Conservation (phyloP, 176 grass and related monocot species). For the Eragrostis nindensis region DNA sequence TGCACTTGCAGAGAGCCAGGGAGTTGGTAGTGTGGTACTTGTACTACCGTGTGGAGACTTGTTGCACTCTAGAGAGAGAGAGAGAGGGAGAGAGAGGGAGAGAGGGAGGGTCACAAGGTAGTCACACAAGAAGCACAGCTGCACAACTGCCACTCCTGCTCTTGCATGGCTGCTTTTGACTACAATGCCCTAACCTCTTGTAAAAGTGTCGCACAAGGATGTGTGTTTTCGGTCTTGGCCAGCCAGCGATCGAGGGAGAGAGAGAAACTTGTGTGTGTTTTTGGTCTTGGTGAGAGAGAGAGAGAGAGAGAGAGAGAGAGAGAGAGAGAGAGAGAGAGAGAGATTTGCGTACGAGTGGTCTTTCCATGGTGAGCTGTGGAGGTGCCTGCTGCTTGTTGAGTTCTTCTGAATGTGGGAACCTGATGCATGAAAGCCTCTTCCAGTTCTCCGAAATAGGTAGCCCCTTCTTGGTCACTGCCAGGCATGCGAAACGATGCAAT, state of each 20-base stretch:
- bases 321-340: conserved; percentile 34
- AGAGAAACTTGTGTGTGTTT: conserved; percentile 24
- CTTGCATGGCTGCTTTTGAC: conserved; percentile 64
- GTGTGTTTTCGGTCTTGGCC: conserved; percentile 38
- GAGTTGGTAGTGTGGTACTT: conserved; percentile 49
- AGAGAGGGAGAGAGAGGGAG: conserved; percentile 4
- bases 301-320: no score
- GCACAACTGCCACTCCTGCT: conserved; percentile 40
- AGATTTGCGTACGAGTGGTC: conserved; percentile 46
- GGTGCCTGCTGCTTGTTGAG: conserved; percentile 51
- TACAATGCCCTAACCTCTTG: conserved; percentile 55
- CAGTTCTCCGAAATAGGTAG: conserved; percentile 73
- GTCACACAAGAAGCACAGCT: conserved; percentile 35
- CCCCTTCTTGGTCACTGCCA: conserved; percentile 71
- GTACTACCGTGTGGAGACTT: conserved; percentile 39
- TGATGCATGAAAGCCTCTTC: conserved; percentile 85
- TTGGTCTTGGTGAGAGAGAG: conserved; percentile 7
- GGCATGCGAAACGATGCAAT: neutral
- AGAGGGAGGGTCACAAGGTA: conserved; percentile 32
- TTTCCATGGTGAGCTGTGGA: conserved; percentile 55
- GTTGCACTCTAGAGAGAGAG: conserved; percentile 27
- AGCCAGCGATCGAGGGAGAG: neutral
- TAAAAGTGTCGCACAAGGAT: conserved; percentile 44
- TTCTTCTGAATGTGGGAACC: conserved; percentile 48
- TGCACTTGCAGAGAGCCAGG: conserved; percentile 40